Base-by-base conservation (phyloP, 1,284 basidiomycete species). In the Apiotrichum porosum region DNA sequence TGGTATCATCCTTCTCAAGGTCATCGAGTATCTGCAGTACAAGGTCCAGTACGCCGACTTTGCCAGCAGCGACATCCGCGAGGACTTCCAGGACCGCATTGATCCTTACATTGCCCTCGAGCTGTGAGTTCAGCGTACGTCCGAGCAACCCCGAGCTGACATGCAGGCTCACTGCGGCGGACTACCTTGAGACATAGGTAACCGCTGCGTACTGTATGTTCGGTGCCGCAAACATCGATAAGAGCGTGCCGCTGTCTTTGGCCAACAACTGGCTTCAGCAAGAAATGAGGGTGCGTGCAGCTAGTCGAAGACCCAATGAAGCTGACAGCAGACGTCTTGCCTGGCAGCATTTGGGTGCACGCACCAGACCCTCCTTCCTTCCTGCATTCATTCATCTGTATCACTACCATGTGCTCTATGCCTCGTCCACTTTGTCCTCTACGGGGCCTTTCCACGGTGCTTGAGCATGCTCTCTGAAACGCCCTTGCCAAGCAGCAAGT, bases 391-490 rank as follows among this genome's bases (percentile, higher is more conserved):
- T n/a, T n/a, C 33, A 42, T 33, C 32, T 51, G 37, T 51, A 51
- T 15, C 32, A 39, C 24, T 35, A 39, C 36, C 26, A 28, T 28
- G 26, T 12, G 12, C 26, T 28, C 26, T 28, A 28, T 28, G 12
- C 26, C 39, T 42, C 38, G 38, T 37, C 31, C 26, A 9, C 38
- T 10, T 22, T 37, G 30, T 8, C 12, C n/a, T 10, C 32, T 49
- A 55, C 10, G 53, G 53, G 30, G 49, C 53, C 44, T 55, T 55
- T 22, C 53, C 53, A 34, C 53, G 49, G 34, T 47, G 83, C 61
- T 80, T 75, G 66, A 81, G 83, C 75, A 95, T 92, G 21, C 86
- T 83, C 43, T 81, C 82, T 60, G 83, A 79, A 3, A 94, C 79
- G 10, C 85, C 82, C 56, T 81, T 80, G 1, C 91, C 90, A 9